A percentile compares a stretch with the other conserved stretches of the same genome.
Conservation (phyloP, 2,329 filamentous ascomycete genomes). For the Furcasterigmium sp. region DNA sequence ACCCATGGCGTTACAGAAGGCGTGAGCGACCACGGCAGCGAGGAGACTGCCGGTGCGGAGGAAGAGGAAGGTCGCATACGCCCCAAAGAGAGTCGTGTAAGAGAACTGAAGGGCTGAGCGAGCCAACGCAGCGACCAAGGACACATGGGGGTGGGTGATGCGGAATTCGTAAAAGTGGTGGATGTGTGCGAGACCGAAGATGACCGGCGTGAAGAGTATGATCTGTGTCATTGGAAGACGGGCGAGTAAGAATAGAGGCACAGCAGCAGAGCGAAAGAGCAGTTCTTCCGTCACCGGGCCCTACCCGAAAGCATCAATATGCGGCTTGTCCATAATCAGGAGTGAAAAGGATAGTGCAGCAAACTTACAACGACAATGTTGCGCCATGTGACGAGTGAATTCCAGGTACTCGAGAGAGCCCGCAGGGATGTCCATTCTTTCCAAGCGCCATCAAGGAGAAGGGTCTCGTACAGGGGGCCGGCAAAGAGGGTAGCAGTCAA, state of each 20-base stretch:
- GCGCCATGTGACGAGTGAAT: constrained; percentile 76
- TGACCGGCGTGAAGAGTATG: constrained; percentile 76
- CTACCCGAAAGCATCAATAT: constrained; percentile 29
- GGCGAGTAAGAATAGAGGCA: constrained; percentile 76
- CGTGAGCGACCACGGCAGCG: constrained; percentile 71
- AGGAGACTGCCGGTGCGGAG: constrained; percentile 78
- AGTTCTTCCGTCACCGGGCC: constrained; percentile 90
- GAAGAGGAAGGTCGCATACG: constrained; percentile 86
- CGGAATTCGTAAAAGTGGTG: constrained; percentile 97
- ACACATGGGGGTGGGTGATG: constrained; percentile 68
- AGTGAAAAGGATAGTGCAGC: constrained; percentile 3
- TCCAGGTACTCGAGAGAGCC: constrained; percentile 54
- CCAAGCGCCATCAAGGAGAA: constrained; percentile 69
- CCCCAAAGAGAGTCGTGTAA: constrained; percentile 91
- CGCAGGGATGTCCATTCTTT: constrained; percentile 54
- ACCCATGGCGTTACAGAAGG: constrained; percentile 90
- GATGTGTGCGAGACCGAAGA: constrained; percentile 89
- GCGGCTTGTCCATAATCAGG: neutral
- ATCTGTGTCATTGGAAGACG: constrained; percentile 51
- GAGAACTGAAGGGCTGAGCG: constrained; percentile 78
- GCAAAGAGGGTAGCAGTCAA: constrained; percentile 76
- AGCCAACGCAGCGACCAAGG: constrained; percentile 56
- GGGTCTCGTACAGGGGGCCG: constrained; percentile 76
- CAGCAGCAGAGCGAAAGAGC: constrained; percentile 82
- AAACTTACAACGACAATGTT: constrained; percentile 76